phyloP scores from a whole-genome alignment of 176 grass and related monocot genomes.

The Ananas comosus region DNA sequence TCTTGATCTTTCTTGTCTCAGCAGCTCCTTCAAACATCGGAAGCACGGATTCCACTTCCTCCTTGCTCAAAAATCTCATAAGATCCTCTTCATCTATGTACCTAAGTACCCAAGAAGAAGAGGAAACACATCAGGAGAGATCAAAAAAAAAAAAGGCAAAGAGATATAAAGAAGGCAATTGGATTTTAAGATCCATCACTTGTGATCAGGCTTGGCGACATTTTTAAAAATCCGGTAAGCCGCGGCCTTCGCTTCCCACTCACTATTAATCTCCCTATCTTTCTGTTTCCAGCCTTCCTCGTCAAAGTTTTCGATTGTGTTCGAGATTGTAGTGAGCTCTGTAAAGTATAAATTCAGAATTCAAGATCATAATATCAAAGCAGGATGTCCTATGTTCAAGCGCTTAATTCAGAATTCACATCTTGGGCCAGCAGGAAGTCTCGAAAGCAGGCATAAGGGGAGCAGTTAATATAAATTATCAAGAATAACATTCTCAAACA shows the following conservation, averaged over 20 bases:
- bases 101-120: conserved; percentile 30
- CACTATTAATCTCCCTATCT: conserved; percentile 76
- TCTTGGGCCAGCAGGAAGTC: too few relatives aligned
- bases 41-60: conserved; percentile 53
- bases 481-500: too few relatives aligned
- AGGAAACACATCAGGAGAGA: conserved; percentile 6
- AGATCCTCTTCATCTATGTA: conserved; percentile 79
- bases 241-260: conserved; percentile 66
- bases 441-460: too few relatives aligned
- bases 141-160: background rate
- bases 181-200: conserved; percentile 24
- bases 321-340: conserved; percentile 63
- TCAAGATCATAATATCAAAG: too few relatives aligned
- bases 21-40: conserved; percentile 86
- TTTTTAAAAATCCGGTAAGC: conserved; percentile 81
- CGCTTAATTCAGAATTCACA: too few relatives aligned
- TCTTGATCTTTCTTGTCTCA: conserved; percentile 71
- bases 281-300: conserved; percentile 58
- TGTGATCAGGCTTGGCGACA: conserved; percentile 59
- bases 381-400: too few relatives aligned
- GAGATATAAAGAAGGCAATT: background rate
- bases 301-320: conserved; percentile 73
- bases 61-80: conserved; percentile 72
- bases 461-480: too few relatives aligned
- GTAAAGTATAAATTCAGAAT: too few relatives aligned